Conservation (phyloP, 768 basidiomycete species). For the Leccinum incarnatum region DNA sequence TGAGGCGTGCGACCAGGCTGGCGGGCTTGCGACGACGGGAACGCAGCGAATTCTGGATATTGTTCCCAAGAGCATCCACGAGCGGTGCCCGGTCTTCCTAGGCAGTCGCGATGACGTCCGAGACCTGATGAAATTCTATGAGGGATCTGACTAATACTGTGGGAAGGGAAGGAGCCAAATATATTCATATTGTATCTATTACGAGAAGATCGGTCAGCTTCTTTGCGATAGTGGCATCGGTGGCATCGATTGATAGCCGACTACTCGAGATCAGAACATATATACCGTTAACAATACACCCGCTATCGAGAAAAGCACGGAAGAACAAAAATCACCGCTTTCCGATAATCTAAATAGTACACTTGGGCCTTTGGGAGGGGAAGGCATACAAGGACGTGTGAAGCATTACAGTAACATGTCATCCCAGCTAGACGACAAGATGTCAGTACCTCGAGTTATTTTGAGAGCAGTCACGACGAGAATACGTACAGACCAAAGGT, state of each 20-base stretch:
- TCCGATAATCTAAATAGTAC: not conserved
- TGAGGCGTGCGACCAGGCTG: constrained; percentile 56
- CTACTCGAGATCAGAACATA: not conserved
- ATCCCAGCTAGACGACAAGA: not conserved
- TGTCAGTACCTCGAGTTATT: not conserved
- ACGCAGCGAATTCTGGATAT: constrained; percentile 93
- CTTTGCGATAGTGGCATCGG: not conserved
- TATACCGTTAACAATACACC: constrained; percentile 24
- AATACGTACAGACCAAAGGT: constrained; percentile 3
- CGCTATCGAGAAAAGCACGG: not conserved
- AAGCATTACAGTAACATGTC: not conserved
- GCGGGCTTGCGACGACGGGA: constrained; percentile 95
- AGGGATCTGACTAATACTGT: constrained; percentile 18
- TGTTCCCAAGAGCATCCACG: constrained; percentile 81
- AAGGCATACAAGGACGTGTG: not conserved
- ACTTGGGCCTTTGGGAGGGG: not conserved
- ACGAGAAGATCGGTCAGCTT: not conserved
- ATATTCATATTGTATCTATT: not conserved
- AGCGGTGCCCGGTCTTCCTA: constrained; percentile 90
- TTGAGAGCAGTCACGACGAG: not conserved
- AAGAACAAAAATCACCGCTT: not conserved
- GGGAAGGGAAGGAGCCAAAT: not conserved
- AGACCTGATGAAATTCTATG: constrained; percentile 87
- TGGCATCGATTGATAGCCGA: not conserved
- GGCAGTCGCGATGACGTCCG: constrained; percentile 91